Base-by-base conservation (phyloP, 306 rosid genomes). In the Abrus pulchellus region DNA sequence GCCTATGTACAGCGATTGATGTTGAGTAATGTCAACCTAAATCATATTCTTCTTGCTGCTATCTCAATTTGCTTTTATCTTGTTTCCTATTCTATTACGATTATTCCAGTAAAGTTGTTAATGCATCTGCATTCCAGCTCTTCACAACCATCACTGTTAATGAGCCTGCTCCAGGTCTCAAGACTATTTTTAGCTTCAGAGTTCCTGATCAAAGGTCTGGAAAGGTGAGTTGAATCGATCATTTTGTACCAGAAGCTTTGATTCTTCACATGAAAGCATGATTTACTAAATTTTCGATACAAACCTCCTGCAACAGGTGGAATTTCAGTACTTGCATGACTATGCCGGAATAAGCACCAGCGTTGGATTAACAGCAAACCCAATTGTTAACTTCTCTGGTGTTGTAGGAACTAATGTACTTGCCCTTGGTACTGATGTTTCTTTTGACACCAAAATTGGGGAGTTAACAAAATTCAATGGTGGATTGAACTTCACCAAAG, bases 181-280 rank as follows among this genome's bases (percentile, higher is more conserved):
- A 94, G 90, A 57, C 97, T 50, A 89, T 94, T 56, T 10, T 94
- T 54, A 90, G 86, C 91, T 83, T 90, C 90, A 89, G 80, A 71
- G 85, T 90, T 83, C 98, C 97, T 60, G 98, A 94, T 74, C 98
- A 92, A 82, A 92, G 89, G 84, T 92, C 98, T 81, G 94, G 97
- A 74, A 94, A 92, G 98, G 98, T 94, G 69, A 84, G 92, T 53
- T 38, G 36, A 32, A 2, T 65, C 62, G 6, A 13, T 9, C 33
- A 10, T 62, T 75, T 80, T 69, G 38, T 2, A 9, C 13, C 0
- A 12, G 9, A 33, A 50, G 49, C 54, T 68, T 20, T 29, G 34
- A 20, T 9, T 69, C 68, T 54, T 9, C 14, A 9, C n/a, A 40
- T 32, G 49, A 62, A 70, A 71, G 30, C 28, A n/a, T 40, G 44